Evolutionary conservation across 2,329 filamentous ascomycete species (phyloP), one percentile per base, ranked within the genome.

Genomic region (Exophiala xenobiotica): DNA sequence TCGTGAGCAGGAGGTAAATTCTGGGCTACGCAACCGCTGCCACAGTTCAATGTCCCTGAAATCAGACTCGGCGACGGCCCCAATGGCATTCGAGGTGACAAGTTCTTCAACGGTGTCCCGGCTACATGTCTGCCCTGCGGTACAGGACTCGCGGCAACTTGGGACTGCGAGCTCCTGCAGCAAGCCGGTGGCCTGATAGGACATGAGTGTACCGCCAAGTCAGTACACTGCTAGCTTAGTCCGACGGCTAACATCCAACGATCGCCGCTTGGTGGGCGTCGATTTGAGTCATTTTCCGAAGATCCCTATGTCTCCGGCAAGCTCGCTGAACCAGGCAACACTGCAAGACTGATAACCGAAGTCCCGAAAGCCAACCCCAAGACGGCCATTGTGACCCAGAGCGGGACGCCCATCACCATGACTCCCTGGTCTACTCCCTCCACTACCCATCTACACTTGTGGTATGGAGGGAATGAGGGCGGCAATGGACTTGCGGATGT

Each of bases 381-480:
- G 46, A 84, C 85, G 1, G 80, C 82, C 1, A 80, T 92, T 1
- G 84, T 91, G 1, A 83, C 87, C 64, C 87, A 90, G 61, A 87
- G 85, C 0, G 88, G 88, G 20, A 88, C 86, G 0, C 87, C 88
- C 0, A 68, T 78, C 5, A 74, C 70, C 3, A 75, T 78, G 67
- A n/a, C n/a, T n/a, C 75, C 74, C 0, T 75, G 75, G 69, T 68
- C 62, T 1, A 60, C 67, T 7, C 65, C 72, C 12, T 64, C 72
- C 9, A 70, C 72, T 6, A 79, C 82, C 1, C 72, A 91, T 1
- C 65, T 90, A 1, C 86, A 91, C 61, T 87, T 86, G 5, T 92
- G 88, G 87, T 92, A 89, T 63, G 86, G 87, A 55, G 88, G 88
- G 9, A 88, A 92, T 63, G 88, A 93, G 71, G 85, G 85, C 3